phyloP scores from a whole-genome alignment of 2,329 filamentous ascomycete genomes.

The Stagonosporopsis cucurbitacearum region DNA sequence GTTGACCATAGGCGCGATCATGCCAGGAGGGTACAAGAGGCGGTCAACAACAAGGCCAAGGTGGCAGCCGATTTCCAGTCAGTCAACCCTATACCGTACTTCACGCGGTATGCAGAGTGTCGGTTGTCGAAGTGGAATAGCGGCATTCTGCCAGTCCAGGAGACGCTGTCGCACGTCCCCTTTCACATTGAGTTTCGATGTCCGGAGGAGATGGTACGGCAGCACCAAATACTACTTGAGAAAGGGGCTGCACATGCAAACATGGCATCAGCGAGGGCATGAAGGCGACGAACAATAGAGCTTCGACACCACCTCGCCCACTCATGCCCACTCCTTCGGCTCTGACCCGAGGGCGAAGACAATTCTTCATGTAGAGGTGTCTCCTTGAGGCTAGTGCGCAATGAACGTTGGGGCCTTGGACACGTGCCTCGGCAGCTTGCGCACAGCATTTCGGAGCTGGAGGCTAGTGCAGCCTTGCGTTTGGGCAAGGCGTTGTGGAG shows the following conservation, averaged over 20 bases:
- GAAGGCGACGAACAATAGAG: neutral
- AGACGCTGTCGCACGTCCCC: slow-evolving; percentile 32
- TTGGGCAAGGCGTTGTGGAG: slow-evolving; percentile 1
- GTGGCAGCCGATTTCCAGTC: slow-evolving; percentile 16
- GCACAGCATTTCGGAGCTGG: neutral
- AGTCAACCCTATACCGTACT: slow-evolving; percentile 32
- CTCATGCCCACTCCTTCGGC: neutral
- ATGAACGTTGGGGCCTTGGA: neutral
- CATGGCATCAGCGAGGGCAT: neutral
- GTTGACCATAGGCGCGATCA: slow-evolving; percentile 29
- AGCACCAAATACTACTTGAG: slow-evolving; percentile 19
- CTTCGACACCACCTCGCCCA: neutral
- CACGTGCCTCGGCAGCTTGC: slow-evolving; percentile 13
- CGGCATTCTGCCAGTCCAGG: slow-evolving; percentile 18
- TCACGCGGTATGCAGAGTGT: slow-evolving; percentile 30
- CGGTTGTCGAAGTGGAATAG: slow-evolving; percentile 15
- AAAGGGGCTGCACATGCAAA: neutral
- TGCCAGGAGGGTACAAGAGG: slow-evolving; percentile 29
- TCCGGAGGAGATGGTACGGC: slow-evolving; percentile 31
- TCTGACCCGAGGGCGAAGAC: neutral
- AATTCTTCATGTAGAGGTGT: neutral
- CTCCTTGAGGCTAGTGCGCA: neutral
- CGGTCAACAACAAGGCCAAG: slow-evolving; percentile 27
- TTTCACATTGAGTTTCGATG: slow-evolving; percentile 42
- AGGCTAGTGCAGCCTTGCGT: slow-evolving; percentile 11